These are phyloP conservation scores for grape (Vitis vinifera) DNA, from an alignment of 164 flowering plant genomes.

Conservation along the genomic window ASM3070453v1 NC_081811.1:19456001-19456500, in stretches of 20 bases:
- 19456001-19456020: neutral
- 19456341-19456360: conserved; percentile 60
- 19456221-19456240: neutral
- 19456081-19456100: conserved; percentile 60
- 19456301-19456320: conserved; percentile 94
- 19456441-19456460: too few species aligned
- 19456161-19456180: conserved; percentile 89
- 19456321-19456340: conserved; percentile 73
- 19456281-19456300: neutral
- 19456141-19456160: conserved; percentile 96
- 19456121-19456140: conserved; percentile 81
- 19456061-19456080: conserved; percentile 4
- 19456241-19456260: neutral
- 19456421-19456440: conserved; percentile 19
- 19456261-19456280: neutral
- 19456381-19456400: conserved; percentile 62
- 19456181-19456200: conserved; percentile 79
- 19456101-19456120: conserved; percentile 85
- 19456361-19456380: conserved; percentile 89
- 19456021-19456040: neutral
- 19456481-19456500: too few species aligned
- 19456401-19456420: conserved; percentile 87
- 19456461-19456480: too few species aligned
- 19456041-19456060: neutral
- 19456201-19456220: conserved; percentile 52